Evolutionary conservation across 257 asterid genomes (phyloP), one percentile per base, ranked within the genome.

Genomic region (Gentiana straminea): DNA sequence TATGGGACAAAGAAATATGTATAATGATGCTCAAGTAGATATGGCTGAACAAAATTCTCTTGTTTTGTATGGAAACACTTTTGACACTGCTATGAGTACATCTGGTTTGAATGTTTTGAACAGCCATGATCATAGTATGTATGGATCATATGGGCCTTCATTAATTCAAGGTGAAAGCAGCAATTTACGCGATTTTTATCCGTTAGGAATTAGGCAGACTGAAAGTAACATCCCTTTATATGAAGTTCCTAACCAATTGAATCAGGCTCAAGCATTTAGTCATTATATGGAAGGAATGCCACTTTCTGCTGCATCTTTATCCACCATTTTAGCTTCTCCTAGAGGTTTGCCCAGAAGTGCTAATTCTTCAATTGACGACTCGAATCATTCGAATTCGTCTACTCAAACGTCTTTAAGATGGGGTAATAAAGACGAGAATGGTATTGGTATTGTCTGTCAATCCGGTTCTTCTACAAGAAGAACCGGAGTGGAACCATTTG

Each of bases 101-200:
- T 35, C 75, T 4, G 68, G 69, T 35, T 64, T 69, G 24, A 24
- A 58, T 36, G 64, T 59, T 33, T 8, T 60, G 62, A 78, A 60
- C 32, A 45, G 56, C 52, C 83, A 69, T 6, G 64, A 56, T 46
- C 77, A 68, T 33, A 57, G 57, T 33, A 61, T 70, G 73, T 58
- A 60, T 52, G 82, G 79, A 35, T 67, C 71, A 61, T 69, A 72
- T 37, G 7, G 59, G 34, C 80, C 84, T 58, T 62, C 70, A 5
- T 35, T 62, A 32, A 63, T 60, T 43, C 64, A 68, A 4, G 79
- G 76, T 4, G 85, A 78, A 57, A 60, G 66, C 43, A 55, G 70
- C 79, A 64, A 39, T 61, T 47, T 70, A 8, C 71, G 68, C 33
- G 55, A 62, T 33, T 48, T 66, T n/a, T 68, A 70, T 39, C 41